Percentiles rank a stretch among this genome's conserved stretches.
Conservation (phyloP, 2,329 filamentous ascomycete species). For the Claviceps arundinis region DNA sequence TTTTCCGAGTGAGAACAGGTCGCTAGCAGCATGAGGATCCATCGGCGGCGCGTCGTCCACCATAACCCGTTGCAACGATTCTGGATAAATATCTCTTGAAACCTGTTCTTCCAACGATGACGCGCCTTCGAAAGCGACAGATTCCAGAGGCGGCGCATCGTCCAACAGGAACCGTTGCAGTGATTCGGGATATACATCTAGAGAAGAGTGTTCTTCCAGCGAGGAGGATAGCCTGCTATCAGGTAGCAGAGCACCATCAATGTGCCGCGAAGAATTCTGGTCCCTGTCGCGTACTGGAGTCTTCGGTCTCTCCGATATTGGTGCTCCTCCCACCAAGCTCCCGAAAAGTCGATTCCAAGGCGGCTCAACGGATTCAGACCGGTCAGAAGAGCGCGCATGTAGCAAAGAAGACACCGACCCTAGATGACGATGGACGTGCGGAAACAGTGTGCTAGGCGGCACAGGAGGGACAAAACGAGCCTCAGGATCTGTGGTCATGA, state of each 20-base stretch:
- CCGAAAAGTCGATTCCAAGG: slow-evolving; percentile 40
- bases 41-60: too few species aligned
- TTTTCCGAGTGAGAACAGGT: too few species aligned
- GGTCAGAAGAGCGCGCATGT: slow-evolving; percentile 26
- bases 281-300: neutral
- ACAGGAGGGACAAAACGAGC: slow-evolving; percentile 64
- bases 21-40: too few species aligned
- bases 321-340: slow-evolving; percentile 20
- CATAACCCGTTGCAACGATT: too few species aligned
- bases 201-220: slow-evolving; percentile 29
- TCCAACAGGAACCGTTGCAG: slow-evolving; percentile 38
- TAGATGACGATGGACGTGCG: slow-evolving; percentile 13
- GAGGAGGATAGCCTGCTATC: slow-evolving; percentile 1
- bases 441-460: slow-evolving; percentile 24
- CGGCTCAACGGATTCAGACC: slow-evolving; percentile 35
- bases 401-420: slow-evolving; percentile 18
- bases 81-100: too few species aligned
- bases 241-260: neutral
- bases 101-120: neutral
- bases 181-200: slow-evolving; percentile 44
- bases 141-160: slow-evolving; percentile 20
- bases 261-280: neutral
- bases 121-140: slow-evolving; percentile 3
- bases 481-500: slow-evolving; percentile 63
- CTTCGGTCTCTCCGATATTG: neutral